Evolutionary conservation across 2,329 filamentous ascomycete genomes (phyloP), one percentile per base, ranked within the genome.

Genomic region (Dactylonectria estremocensis): DNA sequence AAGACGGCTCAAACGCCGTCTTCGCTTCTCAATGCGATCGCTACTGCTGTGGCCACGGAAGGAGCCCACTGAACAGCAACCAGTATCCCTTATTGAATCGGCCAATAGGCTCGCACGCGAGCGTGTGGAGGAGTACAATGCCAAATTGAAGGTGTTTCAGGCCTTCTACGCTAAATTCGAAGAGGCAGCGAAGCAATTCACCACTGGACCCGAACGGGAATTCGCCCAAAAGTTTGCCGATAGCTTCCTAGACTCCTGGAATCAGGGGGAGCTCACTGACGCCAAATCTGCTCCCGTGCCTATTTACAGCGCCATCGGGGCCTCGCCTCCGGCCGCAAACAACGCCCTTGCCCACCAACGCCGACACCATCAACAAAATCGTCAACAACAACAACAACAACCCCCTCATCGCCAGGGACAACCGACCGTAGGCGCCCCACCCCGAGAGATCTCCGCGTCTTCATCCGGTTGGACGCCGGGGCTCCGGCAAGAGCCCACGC

Each of bases 381-480:
- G 14, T 69, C 24, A 28, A 28, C 24, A 28, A 28, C 24, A 28
- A 28, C 40, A 65, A 55, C 62, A 59, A 37, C 35, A 60, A 64
- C 46, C 53, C 48, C 60, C 48, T 46, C 66, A 54, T 67, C 61
- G 54, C 60, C 61, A 67, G 45, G 64, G 63, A 55, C 64, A 65
- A 71, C 66, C 59, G 40, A 28, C 24, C 11, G 18, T 50, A 16
- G 46, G 46, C 31, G 59, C 66, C 66, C 67, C 64, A 67, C 56
- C 48, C 58, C 52, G 59, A 33, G 65, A 66, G 45, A 66, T 50
- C 67, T 67, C 52, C 53, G 66, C 5, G 64, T 69, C 63, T 69
- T 71, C 43, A 59, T 71, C 61, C 67, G 66, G n/a, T 66, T 69
- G 13, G 66, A 62, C 13, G 57, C 63, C 18, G 66, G 57, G 2